Evolutionary conservation across 2,329 filamentous ascomycete species (phyloP).

Genomic region (Elsinoe australis): DNA sequence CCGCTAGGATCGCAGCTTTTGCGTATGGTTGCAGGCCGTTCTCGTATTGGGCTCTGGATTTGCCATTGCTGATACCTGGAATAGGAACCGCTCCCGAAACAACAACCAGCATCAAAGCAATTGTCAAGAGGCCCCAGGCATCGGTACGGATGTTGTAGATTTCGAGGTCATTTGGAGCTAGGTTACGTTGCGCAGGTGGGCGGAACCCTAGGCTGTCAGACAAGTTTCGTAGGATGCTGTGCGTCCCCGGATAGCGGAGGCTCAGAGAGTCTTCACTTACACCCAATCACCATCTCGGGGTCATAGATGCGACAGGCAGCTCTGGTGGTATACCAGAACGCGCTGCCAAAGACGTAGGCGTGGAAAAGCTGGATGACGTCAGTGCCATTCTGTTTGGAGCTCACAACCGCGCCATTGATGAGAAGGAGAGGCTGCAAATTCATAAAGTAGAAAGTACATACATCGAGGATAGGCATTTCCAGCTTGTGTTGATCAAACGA

Average conservation of each 20-base stretch:
- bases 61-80: slow-evolving; percentile 24
- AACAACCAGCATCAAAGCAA: slow-evolving; percentile 28
- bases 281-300: slow-evolving; percentile 29
- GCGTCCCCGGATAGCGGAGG: too few species aligned
- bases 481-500: background rate
- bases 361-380: slow-evolving; percentile 24
- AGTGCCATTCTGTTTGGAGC: slow-evolving; percentile 17
- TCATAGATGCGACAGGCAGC: slow-evolving; percentile 29
- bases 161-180: slow-evolving; percentile 30
- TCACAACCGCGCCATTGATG: slow-evolving; percentile 13
- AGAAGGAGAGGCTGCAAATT: background rate
- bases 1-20: slow-evolving; percentile 27
- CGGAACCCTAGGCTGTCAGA: slow-evolving; percentile 26
- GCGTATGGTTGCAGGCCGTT: slow-evolving; percentile 25
- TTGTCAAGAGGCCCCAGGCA: slow-evolving; percentile 30
- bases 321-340: slow-evolving; percentile 32
- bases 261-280: too few species aligned
- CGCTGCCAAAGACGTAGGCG: slow-evolving; percentile 28
- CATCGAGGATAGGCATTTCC: slow-evolving; percentile 21
- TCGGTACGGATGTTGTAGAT: slow-evolving; percentile 33
- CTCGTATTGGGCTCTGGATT: slow-evolving; percentile 12
- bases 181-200: slow-evolving; percentile 24
- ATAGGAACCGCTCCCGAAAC: slow-evolving; percentile 29
- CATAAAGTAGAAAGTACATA: slow-evolving; percentile 7
- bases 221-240: too few species aligned